Percentiles rank a stretch among this genome's conserved stretches.
Conservation (phyloP, 306 rosid genomes). For the Dryas drummondii region DNA sequence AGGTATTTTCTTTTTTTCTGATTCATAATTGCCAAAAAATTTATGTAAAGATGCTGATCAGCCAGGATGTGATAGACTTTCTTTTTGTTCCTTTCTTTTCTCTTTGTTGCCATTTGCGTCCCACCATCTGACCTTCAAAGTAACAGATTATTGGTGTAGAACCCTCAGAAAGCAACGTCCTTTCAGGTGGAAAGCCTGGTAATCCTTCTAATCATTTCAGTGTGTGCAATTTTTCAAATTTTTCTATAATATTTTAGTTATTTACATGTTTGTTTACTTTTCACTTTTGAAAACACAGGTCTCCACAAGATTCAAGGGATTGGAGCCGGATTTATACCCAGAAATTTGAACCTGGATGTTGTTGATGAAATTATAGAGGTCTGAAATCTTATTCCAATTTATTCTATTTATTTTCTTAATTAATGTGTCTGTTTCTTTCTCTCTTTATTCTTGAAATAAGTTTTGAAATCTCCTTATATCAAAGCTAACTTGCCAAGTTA, state of each 20-base stretch:
- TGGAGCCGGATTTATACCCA: conserved; percentile 98
- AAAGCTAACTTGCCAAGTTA: conserved; percentile 11
- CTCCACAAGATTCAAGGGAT: conserved; percentile 99
- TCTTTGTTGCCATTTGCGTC: conserved; percentile 11
- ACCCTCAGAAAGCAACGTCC: conserved; percentile 91
- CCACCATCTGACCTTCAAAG: conserved; percentile 1
- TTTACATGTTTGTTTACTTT: conserved; percentile 24
- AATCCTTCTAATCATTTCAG: conserved; percentile 28
- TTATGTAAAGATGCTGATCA: conserved; percentile 6
- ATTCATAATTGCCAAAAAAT: conserved; percentile 12
- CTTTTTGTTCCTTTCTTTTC: conserved; percentile 2
- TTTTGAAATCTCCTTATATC: conserved; percentile 1
- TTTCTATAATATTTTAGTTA: background rate
- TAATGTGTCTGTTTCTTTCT: conserved; percentile 12
- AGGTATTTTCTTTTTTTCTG: conserved; percentile 45
- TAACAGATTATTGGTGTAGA: conserved; percentile 87
- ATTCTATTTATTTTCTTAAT: background rate
- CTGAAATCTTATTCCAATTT: background rate
- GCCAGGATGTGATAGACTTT: conserved; percentile 13
- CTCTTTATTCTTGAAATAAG: background rate
- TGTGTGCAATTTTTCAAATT: background rate
- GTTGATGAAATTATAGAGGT: conserved; percentile 90
- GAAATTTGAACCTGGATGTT: conserved; percentile 81
- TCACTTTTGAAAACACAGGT: conserved; percentile 51
- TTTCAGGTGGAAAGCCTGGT: conserved; percentile 98